Evolutionary conservation across 768 basidiomycete species (phyloP).

Genomic region (Lactifluus echinatus): DNA sequence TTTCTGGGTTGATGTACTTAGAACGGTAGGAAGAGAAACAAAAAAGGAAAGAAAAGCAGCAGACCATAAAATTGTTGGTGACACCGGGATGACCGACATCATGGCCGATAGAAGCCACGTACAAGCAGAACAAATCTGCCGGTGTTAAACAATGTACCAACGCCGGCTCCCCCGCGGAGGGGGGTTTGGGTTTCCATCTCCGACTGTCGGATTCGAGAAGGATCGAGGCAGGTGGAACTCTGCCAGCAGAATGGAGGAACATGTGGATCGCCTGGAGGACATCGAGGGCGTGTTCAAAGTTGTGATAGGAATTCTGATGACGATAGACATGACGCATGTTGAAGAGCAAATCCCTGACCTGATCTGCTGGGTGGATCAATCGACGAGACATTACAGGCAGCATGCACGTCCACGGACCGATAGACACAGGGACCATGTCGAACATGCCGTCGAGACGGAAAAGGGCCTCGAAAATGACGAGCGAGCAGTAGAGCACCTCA

Average conservation of each 20-base stretch:
- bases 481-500: conserved; percentile 72
- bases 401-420: conserved; percentile 38
- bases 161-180: conserved; percentile 20
- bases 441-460: conserved; percentile 72
- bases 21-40: too few species aligned
- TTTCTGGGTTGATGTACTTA: conserved; percentile 72
- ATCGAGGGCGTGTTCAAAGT: conserved; percentile 94
- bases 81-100: conserved; percentile 97
- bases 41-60: conserved; percentile 24
- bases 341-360: conserved; percentile 69
- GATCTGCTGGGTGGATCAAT: conserved; percentile 36
- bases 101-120: conserved; percentile 91
- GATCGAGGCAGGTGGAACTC: conserved; percentile 70
- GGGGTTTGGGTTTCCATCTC: conserved; percentile 34
- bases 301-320: conserved; percentile 90
- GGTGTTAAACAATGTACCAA: conserved; percentile 37
- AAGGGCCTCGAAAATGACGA: conserved; percentile 80
- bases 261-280: conserved; percentile 89
- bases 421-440: conserved; percentile 45
- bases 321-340: conserved; percentile 92
- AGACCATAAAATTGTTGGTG: conserved; percentile 88
- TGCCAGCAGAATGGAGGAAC: conserved; percentile 69
- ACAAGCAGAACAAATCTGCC: conserved; percentile 75
- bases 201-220: conserved; percentile 39
- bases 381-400: background rate